These are phyloP conservation scores for Glonium stellatum DNA, from an alignment of 495 filamentous ascomycete genomes.

Conservation along the genomic window DNA sequence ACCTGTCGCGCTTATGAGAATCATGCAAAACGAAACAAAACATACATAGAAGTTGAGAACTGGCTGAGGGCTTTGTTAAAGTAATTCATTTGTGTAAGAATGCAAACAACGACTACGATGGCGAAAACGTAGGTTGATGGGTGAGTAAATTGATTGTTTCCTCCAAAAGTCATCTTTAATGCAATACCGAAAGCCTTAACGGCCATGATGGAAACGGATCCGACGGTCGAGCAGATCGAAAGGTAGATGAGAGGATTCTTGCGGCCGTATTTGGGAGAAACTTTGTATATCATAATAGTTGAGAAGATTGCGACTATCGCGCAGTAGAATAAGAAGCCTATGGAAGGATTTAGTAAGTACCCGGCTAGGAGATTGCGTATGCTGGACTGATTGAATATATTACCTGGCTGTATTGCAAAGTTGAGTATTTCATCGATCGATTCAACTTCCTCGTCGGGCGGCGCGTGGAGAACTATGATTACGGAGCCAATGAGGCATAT, in stretches of 20 bases:
- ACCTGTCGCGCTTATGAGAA: background rate
- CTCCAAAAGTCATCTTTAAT: conserved; percentile 81
- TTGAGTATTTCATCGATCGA: conserved; percentile 81
- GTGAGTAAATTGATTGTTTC: conserved; percentile 89
- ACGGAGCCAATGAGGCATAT: conserved; percentile 94
- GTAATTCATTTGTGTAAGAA: conserved; percentile 98
- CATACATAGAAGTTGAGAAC: conserved; percentile 94
- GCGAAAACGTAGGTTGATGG: conserved; percentile 95
- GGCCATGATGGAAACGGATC: conserved; percentile 96
- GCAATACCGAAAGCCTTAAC: conserved; percentile 97
- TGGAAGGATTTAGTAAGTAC: conserved; percentile 28
- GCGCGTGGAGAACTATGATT: conserved; percentile 94
- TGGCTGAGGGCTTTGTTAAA: conserved; percentile 98
- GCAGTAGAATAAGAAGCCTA: conserved; percentile 86
- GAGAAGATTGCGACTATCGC: conserved; percentile 70
- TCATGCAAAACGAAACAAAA: conserved; percentile 7
- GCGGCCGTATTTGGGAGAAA: conserved; percentile 82
- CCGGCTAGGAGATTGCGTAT: background rate
- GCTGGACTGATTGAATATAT: background rate
- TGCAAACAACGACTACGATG: conserved; percentile 86
- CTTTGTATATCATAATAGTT: conserved; percentile 87
- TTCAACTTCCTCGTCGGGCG: conserved; percentile 81
- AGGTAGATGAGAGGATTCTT: conserved; percentile 93
- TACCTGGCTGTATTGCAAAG: conserved; percentile 86
- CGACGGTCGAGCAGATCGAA: conserved; percentile 94